Base-by-base conservation (phyloP, 2,329 filamentous ascomycete species). In the Rhexocercosporidium sp. region DNA sequence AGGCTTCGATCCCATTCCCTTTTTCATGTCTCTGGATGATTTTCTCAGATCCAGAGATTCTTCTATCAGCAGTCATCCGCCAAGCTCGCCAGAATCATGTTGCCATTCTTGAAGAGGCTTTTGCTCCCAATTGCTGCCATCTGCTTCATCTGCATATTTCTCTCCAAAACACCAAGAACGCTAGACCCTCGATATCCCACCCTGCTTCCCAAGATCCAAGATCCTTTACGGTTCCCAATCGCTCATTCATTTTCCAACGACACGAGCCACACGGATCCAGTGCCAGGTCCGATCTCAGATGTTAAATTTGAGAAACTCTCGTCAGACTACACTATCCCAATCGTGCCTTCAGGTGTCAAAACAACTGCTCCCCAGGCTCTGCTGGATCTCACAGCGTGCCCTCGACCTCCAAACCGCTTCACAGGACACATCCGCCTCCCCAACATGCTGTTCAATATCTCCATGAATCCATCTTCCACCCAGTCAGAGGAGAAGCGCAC, bases 401-500 rank as follows among this genome's bases (percentile, higher is more conserved):
- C 70, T 39, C 51, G 44, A 16, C 25, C 53, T 39, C 69, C 74
- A 3, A 80, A 80, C 63, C 69, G 60, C 34, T 74, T 75, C 66
- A 80, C 77, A 18, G 70, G 72, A 27, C 78, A 80, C 64, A 72
- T 79, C 34, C 76, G 78, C 34, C 70, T 80, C 18, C 71, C 73
- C 12, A 73, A 75, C 62, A 56, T 70, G 1, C 69, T 80, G 20
- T 76, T 75, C 57, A 79, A 79, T 64, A 79, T 81, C 68, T 79
- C 76, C 2, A 76, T 79, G 72, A 74, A 69, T 2, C 68, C 75
- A 31, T 64, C 70, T 12, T 66, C 59, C 18, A 63, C 67, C 4
- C 37, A 34, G 6, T 64, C 68, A 46, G 66, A 70, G 6, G 73
- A 78, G 25, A 65, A 65, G 14, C 72, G 75, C 47, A 70, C 67